These are phyloP conservation scores for Monilinia aucupariae DNA, from an alignment of 2,329 filamentous ascomycete genomes.

Conservation along the genomic window DNA sequence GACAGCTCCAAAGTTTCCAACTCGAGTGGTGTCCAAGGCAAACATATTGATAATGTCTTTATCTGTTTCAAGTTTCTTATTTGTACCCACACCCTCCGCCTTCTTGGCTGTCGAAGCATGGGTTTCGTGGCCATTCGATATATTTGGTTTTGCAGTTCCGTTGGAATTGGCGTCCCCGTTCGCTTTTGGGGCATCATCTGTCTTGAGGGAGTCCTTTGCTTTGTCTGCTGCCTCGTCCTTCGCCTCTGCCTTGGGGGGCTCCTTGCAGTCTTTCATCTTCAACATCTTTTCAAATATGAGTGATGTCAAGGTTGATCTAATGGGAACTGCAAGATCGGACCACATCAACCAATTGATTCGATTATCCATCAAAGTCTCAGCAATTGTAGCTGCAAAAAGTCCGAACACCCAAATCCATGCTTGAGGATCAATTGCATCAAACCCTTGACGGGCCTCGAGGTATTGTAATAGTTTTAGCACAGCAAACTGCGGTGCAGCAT, in stretches of 20 bases:
- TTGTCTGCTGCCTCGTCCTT: conserved; percentile 14
- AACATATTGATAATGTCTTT: conserved; percentile 72
- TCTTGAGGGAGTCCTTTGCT: conserved; percentile 1
- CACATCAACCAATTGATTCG: conserved; percentile 25
- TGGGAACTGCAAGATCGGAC: conserved; percentile 38
- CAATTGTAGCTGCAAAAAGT: conserved; percentile 19
- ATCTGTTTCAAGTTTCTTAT: conserved; percentile 42
- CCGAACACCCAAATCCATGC: conserved; percentile 25
- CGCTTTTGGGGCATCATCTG: neutral
- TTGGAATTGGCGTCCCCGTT: conserved; percentile 8
- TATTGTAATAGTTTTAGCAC: conserved; percentile 24
- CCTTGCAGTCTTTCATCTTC: conserved; percentile 61
- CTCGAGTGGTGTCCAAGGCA: conserved; percentile 62
- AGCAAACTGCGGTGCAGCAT: conserved; percentile 26
- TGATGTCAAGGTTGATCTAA: conserved; percentile 63
- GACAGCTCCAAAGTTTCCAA: conserved; percentile 58
- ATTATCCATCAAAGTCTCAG: conserved; percentile 21
- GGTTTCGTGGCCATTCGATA: conserved; percentile 4
- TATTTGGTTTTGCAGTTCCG: neutral
- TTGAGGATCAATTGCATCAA: conserved; percentile 19
- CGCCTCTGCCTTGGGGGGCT: conserved; percentile 37
- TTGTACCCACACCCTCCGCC: conserved; percentile 1
- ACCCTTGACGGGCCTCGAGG: conserved; percentile 21
- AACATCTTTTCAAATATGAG: conserved; percentile 71
- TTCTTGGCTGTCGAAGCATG: conserved; percentile 8